These are phyloP conservation scores for Breynia disticha DNA, from an alignment of 441 rosid species.

Conservation along the genomic window DNA sequence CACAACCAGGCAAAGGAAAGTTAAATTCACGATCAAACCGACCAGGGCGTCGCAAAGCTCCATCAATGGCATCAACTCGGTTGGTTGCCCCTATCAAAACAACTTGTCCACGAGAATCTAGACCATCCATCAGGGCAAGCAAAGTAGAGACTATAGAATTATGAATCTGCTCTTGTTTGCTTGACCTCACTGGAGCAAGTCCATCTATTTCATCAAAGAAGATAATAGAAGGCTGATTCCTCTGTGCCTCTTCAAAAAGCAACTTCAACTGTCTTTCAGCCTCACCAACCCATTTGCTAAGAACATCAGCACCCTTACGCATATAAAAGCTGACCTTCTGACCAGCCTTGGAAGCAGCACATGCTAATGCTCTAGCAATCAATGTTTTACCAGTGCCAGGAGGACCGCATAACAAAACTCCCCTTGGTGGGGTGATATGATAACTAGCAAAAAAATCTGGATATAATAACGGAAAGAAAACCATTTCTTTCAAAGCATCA, in stretches of 20 bases:
- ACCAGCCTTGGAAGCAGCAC: constrained; percentile 99
- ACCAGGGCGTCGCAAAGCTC: constrained; percentile 99
- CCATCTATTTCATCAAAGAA: constrained; percentile 99
- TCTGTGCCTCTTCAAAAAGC: constrained; percentile 97
- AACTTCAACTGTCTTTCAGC: constrained; percentile 97
- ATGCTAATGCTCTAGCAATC: constrained; percentile 97
- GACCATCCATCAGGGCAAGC: constrained; percentile 99
- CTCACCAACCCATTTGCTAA: constrained; percentile 99
- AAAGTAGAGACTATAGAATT: constrained; percentile 97
- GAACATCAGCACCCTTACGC: constrained; percentile 99
- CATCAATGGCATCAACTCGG: constrained; percentile 99
- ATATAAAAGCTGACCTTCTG: constrained; percentile 99
- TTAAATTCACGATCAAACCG: constrained; percentile 97
- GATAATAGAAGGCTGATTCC: constrained; percentile 96
- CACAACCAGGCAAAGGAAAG: constrained; percentile 97
- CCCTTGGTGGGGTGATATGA: constrained; percentile 97
- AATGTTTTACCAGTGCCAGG: constrained; percentile 99
- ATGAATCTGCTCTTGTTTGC: constrained; percentile 99
- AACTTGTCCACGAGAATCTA: constrained; percentile 99
- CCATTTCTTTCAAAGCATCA: constrained; percentile 98
- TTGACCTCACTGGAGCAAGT: constrained; percentile 98
- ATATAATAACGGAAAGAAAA: constrained; percentile 90
- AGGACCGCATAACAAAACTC: constrained; percentile 97
- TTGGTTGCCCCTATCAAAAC: constrained; percentile 99
- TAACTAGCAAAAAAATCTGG: constrained; percentile 98